Evolutionary conservation across 139 green algal species (phyloP).

Genomic region (Tetradesmus lagerheimii): DNA sequence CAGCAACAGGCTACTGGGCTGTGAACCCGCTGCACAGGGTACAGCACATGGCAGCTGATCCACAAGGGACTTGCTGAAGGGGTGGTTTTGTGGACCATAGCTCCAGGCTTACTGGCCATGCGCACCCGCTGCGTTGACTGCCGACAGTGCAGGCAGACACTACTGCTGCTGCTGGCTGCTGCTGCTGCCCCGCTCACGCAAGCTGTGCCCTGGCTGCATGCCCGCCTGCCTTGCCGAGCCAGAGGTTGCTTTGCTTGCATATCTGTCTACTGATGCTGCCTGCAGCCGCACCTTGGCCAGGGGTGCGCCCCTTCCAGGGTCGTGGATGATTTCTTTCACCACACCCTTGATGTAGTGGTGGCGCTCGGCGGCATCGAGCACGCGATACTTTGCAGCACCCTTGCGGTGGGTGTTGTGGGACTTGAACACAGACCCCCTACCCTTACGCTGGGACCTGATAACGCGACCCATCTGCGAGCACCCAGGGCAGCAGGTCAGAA

Average conservation of each 20-base stretch:
- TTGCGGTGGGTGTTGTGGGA: constrained; percentile 97
- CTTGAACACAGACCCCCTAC: constrained; percentile 95
- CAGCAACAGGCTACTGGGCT: not conserved
- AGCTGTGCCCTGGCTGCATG: not conserved
- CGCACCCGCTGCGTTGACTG: not conserved
- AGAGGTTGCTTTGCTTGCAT: not conserved
- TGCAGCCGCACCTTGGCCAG: constrained; percentile 88
- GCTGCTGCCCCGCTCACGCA: not conserved
- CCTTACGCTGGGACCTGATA: constrained; percentile 99
- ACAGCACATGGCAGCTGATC: not conserved
- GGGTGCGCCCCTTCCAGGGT: constrained; percentile 95
- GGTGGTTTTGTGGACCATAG: not conserved
- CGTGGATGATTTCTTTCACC: constrained; percentile 98
- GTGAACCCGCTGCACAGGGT: not conserved
- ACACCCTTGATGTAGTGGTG: constrained; percentile 97
- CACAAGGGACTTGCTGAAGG: not conserved
- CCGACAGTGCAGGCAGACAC: not conserved
- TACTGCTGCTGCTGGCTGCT: not conserved
- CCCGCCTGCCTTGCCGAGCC: not conserved
- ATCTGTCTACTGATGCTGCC: not conserved
- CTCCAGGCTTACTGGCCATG: too few species aligned
- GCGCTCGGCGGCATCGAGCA: constrained; percentile 88
- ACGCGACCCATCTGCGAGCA: constrained; percentile 94
- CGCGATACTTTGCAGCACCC: constrained; percentile 92
- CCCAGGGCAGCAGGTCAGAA: not conserved